Evolutionary conservation across 2,329 filamentous ascomycete genomes (phyloP).

Genomic region (Laburnicola sp.): DNA sequence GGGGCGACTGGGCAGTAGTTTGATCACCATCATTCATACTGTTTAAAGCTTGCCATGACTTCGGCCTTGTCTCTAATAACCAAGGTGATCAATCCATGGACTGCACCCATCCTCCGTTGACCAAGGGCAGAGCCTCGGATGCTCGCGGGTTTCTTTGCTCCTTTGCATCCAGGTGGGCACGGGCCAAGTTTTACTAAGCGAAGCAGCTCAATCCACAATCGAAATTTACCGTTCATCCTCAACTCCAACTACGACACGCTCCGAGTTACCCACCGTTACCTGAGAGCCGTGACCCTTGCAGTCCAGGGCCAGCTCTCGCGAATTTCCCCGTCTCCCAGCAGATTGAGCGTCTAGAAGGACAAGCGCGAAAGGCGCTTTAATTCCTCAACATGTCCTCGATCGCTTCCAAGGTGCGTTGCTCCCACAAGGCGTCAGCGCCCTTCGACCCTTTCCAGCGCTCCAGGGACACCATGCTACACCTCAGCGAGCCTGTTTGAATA

Average conservation of each 20-base stretch:
- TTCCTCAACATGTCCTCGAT: conserved; percentile 47
- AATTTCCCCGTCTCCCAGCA: conserved; percentile 31
- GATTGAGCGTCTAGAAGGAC: conserved; percentile 49
- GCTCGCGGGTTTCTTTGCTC: no score
- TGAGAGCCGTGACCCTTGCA: conserved; percentile 46
- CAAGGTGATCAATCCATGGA: no score
- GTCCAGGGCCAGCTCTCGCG: conserved; percentile 46
- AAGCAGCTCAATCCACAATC: conserved; percentile 29
- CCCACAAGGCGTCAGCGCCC: conserved; percentile 15
- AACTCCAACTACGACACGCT: conserved; percentile 29
- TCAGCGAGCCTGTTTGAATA: neutral
- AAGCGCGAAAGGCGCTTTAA: conserved; percentile 52
- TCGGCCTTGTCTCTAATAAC: no score
- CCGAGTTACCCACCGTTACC: conserved; percentile 17
- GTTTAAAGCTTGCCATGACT: no score
- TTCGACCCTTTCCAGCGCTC: neutral
- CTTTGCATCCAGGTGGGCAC: conserved; percentile 16
- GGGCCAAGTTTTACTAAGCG: conserved; percentile 32
- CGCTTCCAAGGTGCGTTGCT: conserved; percentile 48
- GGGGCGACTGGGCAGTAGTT: no score
- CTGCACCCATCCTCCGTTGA: no score
- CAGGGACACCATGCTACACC: conserved; percentile 7
- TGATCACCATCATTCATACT: neutral
- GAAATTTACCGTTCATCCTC: conserved; percentile 30
- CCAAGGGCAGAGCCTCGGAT: no score